Base-by-base conservation (phyloP, 176 grass and related monocot genomes). In the Eragrostis curvula region DNA sequence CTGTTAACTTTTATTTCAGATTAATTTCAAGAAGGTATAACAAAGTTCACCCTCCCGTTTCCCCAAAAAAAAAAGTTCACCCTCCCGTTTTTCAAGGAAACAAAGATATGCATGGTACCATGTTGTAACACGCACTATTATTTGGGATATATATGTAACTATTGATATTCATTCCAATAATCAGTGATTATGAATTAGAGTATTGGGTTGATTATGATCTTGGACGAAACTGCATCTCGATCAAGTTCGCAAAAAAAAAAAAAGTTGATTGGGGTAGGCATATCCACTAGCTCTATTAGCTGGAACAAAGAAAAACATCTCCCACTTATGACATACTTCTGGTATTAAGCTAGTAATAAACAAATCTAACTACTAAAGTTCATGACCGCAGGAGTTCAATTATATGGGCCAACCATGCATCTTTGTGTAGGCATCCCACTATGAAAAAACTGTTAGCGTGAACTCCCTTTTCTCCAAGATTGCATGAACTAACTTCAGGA, bases 221-320 rank as follows among this genome's bases (percentile, higher is more conserved):
- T 63, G 17, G 0, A 1, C 43, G n/a, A 20, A 53, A 21, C 20
- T 2, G 6, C 13, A 5, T 32, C 15, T 9, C 13, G 11, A 36
- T 36, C 1, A 13, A 25, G n/a, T n/a, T 41, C 21, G 15, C 48
- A 51, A 16, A 74, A 47, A 20, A 32, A 53, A 1, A 18, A 62
- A 25, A 46, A n/a, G 62, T 16, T 17, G 71, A 63, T 47, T 41
- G 21, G 27, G 27, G 28, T 61, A 70, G 65, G 41, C 67, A 79
- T 59, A 83, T 88, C 80, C 80, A 83, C 80, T 56, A 73, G 74
- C 56, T 73, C 8, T 61, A 27, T 16, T 76, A 77, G 71, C 71
- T n/a, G 32, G 45, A 79, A 44, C 58, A 67, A 59, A 73, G 5
- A 83, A 71, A 73, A 27, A 23, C 18, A 17, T 30, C 48, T 43